Evolutionary conservation across 2,329 filamentous ascomycete species (phyloP), one percentile per base, ranked within the genome.

Genomic region (Aspergillus ibericus): DNA sequence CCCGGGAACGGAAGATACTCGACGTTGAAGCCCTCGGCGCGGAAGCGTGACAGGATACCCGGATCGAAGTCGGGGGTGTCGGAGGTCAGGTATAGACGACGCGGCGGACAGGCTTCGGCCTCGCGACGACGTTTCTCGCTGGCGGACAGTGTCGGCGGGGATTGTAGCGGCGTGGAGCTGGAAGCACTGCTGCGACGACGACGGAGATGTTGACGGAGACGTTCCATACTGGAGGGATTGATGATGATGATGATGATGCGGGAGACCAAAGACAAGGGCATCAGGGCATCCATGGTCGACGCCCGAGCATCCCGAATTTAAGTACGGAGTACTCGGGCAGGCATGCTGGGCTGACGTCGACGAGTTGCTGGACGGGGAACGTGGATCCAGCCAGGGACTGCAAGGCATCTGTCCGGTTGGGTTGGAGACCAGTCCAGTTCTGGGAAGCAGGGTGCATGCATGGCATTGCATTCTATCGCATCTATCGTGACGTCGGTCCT

Each of bases 1-100:
- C 46, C 63, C 4, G 50, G 52, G 44, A 82, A 81, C 1, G 82
- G 79, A 1, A 87, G 66, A 66, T 87, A 87, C 32, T 76, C 75
- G 29, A 85, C 80, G 6, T 78, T 70, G 68, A 87, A 87, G 2
- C 85, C 85, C 70, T 88, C 85, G 3, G 81, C 79, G 34, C 76
- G 72, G 77, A 84, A 86, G 48, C 82, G 79, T 36, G 79, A 74
- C 42, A 83, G 70, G 2, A 80, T 80, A 32, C 79, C 75, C 15
- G 78, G 68, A 67, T 87, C 83, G 63, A 86, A 86, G 32, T 69
- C 56, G n/a, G 61, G 59, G 1, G 68, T 65, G 53, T 72, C 65
- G 15, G 72, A 72, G 44, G 68, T 69, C 55, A 73, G 46, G 25
- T 70, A 63, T 16, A 78, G 69, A 22, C 66, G 66, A 27, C 68